Conservation (phyloP, 2,329 filamentous ascomycete genomes). For the Monosporascus sp. region DNA sequence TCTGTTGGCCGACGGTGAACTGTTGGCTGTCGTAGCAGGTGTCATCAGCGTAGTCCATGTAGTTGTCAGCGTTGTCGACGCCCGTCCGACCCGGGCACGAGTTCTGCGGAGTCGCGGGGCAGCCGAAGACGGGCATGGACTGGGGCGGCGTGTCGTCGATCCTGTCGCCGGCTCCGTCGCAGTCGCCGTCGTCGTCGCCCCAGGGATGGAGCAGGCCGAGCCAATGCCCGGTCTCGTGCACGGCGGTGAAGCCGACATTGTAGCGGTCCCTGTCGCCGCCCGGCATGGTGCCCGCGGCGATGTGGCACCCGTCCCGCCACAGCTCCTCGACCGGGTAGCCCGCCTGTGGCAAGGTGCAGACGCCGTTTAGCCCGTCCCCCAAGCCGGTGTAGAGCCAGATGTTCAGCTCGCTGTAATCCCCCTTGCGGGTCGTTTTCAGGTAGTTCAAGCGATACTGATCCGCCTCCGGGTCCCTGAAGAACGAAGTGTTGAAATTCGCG, state of each 20-base stretch:
- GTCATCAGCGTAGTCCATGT: constrained; percentile 34
- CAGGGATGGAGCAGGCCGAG: constrained; percentile 40
- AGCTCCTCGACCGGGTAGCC: background rate
- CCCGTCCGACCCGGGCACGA: constrained; percentile 25
- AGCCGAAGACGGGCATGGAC: constrained; percentile 28
- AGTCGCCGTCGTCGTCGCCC: constrained; percentile 22
- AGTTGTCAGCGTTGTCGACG: constrained; percentile 31
- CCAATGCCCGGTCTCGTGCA: constrained; percentile 40
- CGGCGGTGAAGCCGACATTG: constrained; percentile 33
- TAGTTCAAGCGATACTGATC: background rate
- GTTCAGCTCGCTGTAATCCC: background rate
- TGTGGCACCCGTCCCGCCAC: constrained; percentile 18
- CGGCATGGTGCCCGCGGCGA: constrained; percentile 24
- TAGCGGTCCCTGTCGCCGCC: constrained; percentile 23
- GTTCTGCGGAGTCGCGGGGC: constrained; percentile 28
- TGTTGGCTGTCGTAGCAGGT: constrained; percentile 29
- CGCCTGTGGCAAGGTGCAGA: background rate
- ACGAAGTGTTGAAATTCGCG: background rate
- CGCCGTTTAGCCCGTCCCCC: background rate
- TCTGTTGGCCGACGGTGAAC: constrained; percentile 32
- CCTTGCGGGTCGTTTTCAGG: background rate
- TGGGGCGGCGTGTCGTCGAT: constrained; percentile 37
- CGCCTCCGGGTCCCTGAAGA: background rate
- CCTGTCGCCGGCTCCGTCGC: constrained; percentile 29
- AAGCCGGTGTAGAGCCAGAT: background rate